Percentiles rank a stretch among this genome's conserved stretches.
phyloP scores from a whole-genome alignment of 1,139 yeast genomes.

The Zygosaccharomyces pseudobailii region DNA sequence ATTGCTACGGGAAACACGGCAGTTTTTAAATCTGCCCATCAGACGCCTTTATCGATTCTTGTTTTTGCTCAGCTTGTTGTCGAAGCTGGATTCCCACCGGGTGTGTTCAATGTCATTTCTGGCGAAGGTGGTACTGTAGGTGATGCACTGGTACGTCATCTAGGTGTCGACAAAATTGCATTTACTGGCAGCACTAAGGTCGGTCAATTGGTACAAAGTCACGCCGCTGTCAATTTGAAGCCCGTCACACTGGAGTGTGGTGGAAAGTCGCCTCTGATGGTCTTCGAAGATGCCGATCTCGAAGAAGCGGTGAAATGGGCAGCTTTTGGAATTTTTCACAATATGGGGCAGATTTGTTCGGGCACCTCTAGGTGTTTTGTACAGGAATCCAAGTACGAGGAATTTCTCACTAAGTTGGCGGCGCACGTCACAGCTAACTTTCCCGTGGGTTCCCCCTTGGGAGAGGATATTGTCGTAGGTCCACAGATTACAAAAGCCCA shows the following conservation, averaged over 20 bases:
- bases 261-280: slow-evolving; percentile 78
- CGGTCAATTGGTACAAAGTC: slow-evolving; percentile 66
- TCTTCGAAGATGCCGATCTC: slow-evolving; percentile 68
- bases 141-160: slow-evolving; percentile 64
- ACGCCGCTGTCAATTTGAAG: slow-evolving; percentile 69
- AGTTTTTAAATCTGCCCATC: slow-evolving; percentile 71
- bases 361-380: slow-evolving; percentile 81
- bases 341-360: slow-evolving; percentile 84
- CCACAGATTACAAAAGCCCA: slow-evolving; percentile 69
- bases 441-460: slow-evolving; percentile 73
- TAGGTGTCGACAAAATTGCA: slow-evolving; percentile 68
- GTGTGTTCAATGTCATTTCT: slow-evolving; percentile 70
- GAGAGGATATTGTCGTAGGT: slow-evolving; percentile 61
- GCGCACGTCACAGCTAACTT: slow-evolving; percentile 47
- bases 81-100: slow-evolving; percentile 75
- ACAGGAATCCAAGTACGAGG: slow-evolving; percentile 69
- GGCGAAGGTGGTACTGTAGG: slow-evolving; percentile 76
- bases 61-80: slow-evolving; percentile 56
- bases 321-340: slow-evolving; percentile 61
- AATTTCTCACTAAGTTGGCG: slow-evolving; percentile 56
- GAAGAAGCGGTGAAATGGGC: slow-evolving; percentile 57
- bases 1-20: slow-evolving; percentile 74
- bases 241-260: slow-evolving; percentile 81
- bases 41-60: slow-evolving; percentile 74
- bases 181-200: slow-evolving; percentile 80